Base-by-base conservation (phyloP, 352 stramenopile species). In the Phytophthora tentaculata region DNA sequence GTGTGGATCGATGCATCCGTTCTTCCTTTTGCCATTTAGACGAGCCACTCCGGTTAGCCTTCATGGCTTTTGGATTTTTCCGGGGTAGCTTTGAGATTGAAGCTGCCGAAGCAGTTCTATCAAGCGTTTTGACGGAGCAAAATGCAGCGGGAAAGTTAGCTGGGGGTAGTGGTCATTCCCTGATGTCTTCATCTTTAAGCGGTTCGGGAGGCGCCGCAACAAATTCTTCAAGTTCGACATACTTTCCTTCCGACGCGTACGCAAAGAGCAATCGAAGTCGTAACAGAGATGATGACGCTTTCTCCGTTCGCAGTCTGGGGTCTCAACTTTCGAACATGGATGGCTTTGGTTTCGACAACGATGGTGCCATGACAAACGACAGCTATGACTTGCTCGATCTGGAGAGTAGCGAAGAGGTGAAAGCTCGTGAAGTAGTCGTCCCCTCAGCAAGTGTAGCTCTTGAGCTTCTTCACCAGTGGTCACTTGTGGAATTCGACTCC, bases 61-160 rank as follows among this genome's bases (percentile, higher is more conserved):
- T 95, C 49, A 93, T 95, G 84, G 84, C 82, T 17, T 80, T 95
- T 28, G 87, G 87, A 13, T 91, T 95, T 47, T 95, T 95, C 58
- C 83, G 87, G 22, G 84, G 87, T 52, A 89, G 72, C 19, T 95
- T 95, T 32, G 83, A 93, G 45, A 72, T 88, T 19, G 74, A 86
- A 53, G 87, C 87, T 8, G 87, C 84, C 16, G 75, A 87, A 48
- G 83, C 87, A 23, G 81, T 95, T 39, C 61, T 95, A 4, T 90
- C 77, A n/a, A 81, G 81, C 48, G 64, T 80, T 49, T 78, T 71
- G 20, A 56, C 71, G 12, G 52, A 67, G 17, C 52, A 49, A 26
- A 71, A 69, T 39, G 54, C 47, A 28, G 23, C 44, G 52, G 55
- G 39, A 7, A 71, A 68, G 10, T 61, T 75, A 29, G 35, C 29